Base-by-base conservation (phyloP, 1,284 basidiomycete species). In the Boletellus deceptivus region DNA sequence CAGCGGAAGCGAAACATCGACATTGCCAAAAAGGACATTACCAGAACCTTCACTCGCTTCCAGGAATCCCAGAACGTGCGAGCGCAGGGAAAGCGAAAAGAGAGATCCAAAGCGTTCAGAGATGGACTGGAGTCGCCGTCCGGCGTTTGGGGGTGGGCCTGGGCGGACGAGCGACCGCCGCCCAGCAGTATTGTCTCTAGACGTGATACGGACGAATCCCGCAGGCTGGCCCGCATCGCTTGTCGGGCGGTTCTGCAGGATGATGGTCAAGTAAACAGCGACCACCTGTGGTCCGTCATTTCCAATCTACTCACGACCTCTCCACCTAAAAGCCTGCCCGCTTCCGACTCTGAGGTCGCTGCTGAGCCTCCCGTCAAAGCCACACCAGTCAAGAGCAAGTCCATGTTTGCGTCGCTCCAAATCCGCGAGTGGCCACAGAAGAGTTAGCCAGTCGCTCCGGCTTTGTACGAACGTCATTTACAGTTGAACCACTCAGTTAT, bases 111-210 rank as follows among this genome's bases (percentile, higher is more conserved):
- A 48, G 70, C 73, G 8, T 64, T 82, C 49, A 78, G 76, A 62
- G 78, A 82, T 57, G 74, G 73, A n/a, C 55, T 79, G 27, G 62
- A 75, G 41, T 68, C 68, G 6, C 71, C 75, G 6, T 73, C 75
- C 31, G 79, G 75, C 20, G 76, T 75, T 56, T 86, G 81, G 84
- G 76, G 73, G 43, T 89, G 85, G 82, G 82, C 84, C 16, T 92
- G 85, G 89, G 84, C 82, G 18, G 75, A 83, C 46, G 90, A 93
- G 67, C 74, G 74, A 25, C 90, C 90, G 6, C 90, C 90, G 8
- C 84, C 91, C 4, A 89, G 86, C 59, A 90, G 88, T 55, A 89
- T 93, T 58, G 86, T 87, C 29, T 83, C 87, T 29, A 72, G 90
- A 50, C 71, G 88, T 45, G 90, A 92, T 60, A 91, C 88, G 3